phyloP scores from a whole-genome alignment of 352 stramenopile species.

The Pythium biforme region DNA sequence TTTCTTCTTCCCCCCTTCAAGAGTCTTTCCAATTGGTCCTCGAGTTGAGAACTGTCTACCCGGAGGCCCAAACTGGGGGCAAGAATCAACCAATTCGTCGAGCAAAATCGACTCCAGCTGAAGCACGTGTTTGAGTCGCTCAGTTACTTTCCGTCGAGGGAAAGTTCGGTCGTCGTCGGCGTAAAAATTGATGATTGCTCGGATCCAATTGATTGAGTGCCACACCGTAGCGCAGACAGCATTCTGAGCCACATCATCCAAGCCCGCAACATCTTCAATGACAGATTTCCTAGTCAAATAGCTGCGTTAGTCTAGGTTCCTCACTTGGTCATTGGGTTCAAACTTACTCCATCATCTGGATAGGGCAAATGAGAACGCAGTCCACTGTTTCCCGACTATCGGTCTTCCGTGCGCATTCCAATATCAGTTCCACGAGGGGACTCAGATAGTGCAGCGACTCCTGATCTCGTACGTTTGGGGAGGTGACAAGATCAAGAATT shows the following conservation, averaged over 20 bases:
- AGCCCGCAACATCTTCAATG: conserved; percentile 39
- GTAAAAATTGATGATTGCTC: conserved; percentile 59
- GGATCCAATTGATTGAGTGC: conserved; percentile 66
- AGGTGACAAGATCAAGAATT: conserved; percentile 47
- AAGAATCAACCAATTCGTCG: conserved; percentile 32
- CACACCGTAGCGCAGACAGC: conserved; percentile 47
- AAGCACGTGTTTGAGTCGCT: conserved; percentile 46
- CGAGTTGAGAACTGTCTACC: conserved; percentile 4
- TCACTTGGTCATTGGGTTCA: neutral
- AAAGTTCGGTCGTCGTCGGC: conserved; percentile 32
- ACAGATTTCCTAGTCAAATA: conserved; percentile 33
- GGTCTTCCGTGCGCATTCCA: conserved; percentile 39
- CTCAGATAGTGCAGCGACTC: conserved; percentile 49
- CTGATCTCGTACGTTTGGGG: conserved; percentile 35
- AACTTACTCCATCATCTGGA: conserved; percentile 62
- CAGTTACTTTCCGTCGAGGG: conserved; percentile 33
- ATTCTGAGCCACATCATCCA: conserved; percentile 38
- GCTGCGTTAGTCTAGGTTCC: neutral
- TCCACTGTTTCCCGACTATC: conserved; percentile 37
- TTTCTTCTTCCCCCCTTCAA: conserved; percentile 30
- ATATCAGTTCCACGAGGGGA: conserved; percentile 36
- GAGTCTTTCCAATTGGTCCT: neutral
- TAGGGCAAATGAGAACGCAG: conserved; percentile 49
- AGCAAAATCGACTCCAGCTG: conserved; percentile 42
- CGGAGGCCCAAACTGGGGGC: conserved; percentile 35